Base-by-base conservation (phyloP, 176 grass and related monocot genomes). In the Eleusine indica region DNA sequence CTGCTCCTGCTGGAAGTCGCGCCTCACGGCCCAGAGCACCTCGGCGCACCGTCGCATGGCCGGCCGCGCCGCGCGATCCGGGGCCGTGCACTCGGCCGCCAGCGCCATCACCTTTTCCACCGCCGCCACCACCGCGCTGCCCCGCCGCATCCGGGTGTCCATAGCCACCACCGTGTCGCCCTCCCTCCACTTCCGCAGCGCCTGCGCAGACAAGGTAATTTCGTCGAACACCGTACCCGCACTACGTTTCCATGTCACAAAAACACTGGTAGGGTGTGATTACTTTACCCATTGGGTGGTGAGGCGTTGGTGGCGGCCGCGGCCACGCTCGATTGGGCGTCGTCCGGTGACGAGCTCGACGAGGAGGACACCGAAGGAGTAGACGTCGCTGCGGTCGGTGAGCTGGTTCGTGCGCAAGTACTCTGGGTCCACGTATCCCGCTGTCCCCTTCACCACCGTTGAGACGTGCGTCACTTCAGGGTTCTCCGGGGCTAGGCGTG, bases 311-410 rank as follows among this genome's bases (percentile, higher is more conserved):
- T 71, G 73, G n/a, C 84, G 85, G 38, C 83, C 85, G 78, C 90
- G 89, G 72, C 79, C 76, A 56, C 74, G 87, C 85, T 94, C 91
- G 69, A 98, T 87, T 41, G 96, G 96, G 41, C 89, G 91, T 67
- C 93, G 89, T 22, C 96, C 96, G 15, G 89, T 88, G 91, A 98
- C 30, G 71, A 98, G 80, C 84, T 98, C 93, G 18, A 98, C 87
- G 57, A 98, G 93, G 90, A 98, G 87, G 89, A 98, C 91, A 42
- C 93, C 96, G 80, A 98, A 98, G 54, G 96, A 95, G 85, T 95
- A 98, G 68, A 98, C 96, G 74, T 98, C 96, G 60, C 93, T 98
- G 85, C 90, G 89, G 66, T 95, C 91, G 21, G 96, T 95, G 74
- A 98, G 90, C 51, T 98, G 96, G 88, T 90, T 88, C 13, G 93